Evolutionary conservation across 2,329 filamentous ascomycete genomes (phyloP).

Genomic region (Penicillium sclerotigenum): DNA sequence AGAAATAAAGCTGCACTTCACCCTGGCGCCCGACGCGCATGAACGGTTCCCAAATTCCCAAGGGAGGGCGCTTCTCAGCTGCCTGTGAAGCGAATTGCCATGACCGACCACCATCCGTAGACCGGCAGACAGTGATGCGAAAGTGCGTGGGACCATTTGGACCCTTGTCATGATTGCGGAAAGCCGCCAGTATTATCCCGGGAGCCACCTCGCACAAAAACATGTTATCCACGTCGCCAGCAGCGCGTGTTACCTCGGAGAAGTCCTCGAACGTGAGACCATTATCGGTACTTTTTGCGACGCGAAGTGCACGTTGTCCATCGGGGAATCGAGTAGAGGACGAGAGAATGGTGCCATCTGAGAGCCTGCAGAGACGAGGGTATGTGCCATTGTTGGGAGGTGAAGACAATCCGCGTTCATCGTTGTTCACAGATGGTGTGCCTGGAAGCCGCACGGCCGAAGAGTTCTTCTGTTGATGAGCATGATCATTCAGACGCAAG

Average conservation of each 20-base stretch:
- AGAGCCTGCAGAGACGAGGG: slow-evolving; percentile 46
- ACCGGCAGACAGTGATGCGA: slow-evolving; percentile 52
- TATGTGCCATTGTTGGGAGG: slow-evolving; percentile 45
- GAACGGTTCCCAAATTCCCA: slow-evolving; percentile 52
- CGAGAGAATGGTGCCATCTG: slow-evolving; percentile 47
- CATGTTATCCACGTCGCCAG: slow-evolving; percentile 49
- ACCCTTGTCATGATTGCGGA: slow-evolving; percentile 48
- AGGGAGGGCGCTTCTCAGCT: slow-evolving; percentile 37
- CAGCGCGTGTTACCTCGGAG: slow-evolving; percentile 45
- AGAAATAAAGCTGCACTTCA: slow-evolving; percentile 48
- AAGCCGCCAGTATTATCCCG: slow-evolving; percentile 44
- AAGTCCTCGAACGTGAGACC: slow-evolving; percentile 42
- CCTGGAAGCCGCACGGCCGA: slow-evolving; percentile 8
- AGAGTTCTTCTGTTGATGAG: background rate
- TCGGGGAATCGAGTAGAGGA: slow-evolving; percentile 45
- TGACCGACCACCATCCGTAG: slow-evolving; percentile 42
- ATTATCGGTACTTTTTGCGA: slow-evolving; percentile 47
- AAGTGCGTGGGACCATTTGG: slow-evolving; percentile 41
- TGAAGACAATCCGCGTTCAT: slow-evolving; percentile 36
- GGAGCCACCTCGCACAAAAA: slow-evolving; percentile 45
- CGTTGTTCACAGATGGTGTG: slow-evolving; percentile 25
- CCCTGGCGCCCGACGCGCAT: slow-evolving; percentile 41
- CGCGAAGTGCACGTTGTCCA: slow-evolving; percentile 39
- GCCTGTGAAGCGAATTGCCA: slow-evolving; percentile 49
- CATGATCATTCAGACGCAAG: slow-evolving; percentile 24